These are phyloP conservation scores for Dactylellina haptotyla DNA, from an alignment of 2,329 filamentous ascomycete genomes.

Conservation along the genomic window DNA sequence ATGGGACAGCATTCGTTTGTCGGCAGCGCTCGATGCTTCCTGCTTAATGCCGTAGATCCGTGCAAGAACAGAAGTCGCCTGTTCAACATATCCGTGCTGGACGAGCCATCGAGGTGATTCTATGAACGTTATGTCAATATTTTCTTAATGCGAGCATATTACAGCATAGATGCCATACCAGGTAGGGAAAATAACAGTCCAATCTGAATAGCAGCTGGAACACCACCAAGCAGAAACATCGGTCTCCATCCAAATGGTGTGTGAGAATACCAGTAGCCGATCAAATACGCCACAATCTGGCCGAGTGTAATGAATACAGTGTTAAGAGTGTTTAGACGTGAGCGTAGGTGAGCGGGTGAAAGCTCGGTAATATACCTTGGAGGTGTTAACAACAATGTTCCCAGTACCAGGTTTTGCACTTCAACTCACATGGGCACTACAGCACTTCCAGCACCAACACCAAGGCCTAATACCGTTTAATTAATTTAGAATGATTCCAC, in stretches of 20 bases:
- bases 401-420: neutral
- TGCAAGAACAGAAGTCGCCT: constrained; percentile 73
- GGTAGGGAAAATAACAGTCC: constrained; percentile 69
- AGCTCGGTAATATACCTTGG: constrained; percentile 82
- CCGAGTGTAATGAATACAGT: constrained; percentile 86
- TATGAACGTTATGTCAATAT: constrained; percentile 62
- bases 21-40: constrained; percentile 23
- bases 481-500: constrained; percentile 16
- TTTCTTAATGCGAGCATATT: neutral
- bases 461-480: constrained; percentile 66
- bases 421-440: constrained; percentile 75
- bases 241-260: constrained; percentile 76
- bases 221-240: constrained; percentile 86
- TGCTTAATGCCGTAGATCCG: constrained; percentile 69
- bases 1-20: constrained; percentile 43
- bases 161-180: constrained; percentile 15
- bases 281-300: constrained; percentile 86
- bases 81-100: constrained; percentile 70
- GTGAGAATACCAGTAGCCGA: constrained; percentile 72
- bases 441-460: constrained; percentile 79
- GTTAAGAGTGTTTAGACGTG: constrained; percentile 82
- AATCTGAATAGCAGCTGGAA: constrained; percentile 78
- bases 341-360: constrained; percentile 78
- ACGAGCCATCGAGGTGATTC: constrained; percentile 92
- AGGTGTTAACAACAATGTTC: constrained; percentile 13